A percentile compares a stretch with the other conserved stretches of the same genome.
phyloP scores from a whole-genome alignment of 139 green algal genomes.

The Chlorella sp. region DNA sequence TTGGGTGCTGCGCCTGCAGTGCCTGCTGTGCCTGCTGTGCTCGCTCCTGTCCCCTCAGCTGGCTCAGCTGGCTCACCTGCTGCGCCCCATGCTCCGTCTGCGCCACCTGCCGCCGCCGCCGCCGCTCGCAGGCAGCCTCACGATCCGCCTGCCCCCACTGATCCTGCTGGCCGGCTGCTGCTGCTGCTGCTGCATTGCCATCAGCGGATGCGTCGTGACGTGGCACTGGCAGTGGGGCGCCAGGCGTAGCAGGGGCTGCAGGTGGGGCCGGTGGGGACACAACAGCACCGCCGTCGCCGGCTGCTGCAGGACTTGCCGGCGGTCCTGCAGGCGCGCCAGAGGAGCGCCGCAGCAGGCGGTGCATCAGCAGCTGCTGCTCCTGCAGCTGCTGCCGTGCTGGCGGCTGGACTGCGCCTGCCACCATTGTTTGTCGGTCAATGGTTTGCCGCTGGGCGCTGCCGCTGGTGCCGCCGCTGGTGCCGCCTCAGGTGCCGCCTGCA shows the following conservation, averaged over 20 bases:
- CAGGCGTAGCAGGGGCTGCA: background rate
- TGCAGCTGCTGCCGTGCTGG: background rate
- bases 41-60: too few relatives aligned
- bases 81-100: background rate
- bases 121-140: background rate
- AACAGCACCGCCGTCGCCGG: background rate
- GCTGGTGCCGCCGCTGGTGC: too few relatives aligned
- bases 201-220: background rate
- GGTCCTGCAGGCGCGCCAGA: background rate
- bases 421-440: background rate
- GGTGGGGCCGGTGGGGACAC: too few relatives aligned
- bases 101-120: background rate
- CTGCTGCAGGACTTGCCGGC: background rate
- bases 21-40: background rate
- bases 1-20: background rate
- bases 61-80: too few relatives aligned
- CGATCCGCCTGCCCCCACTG: background rate
- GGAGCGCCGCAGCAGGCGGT: background rate
- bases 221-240: background rate
- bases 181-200: background rate
- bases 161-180: background rate
- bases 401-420: too few relatives aligned
- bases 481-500: background rate
- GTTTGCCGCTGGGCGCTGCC: background rate
- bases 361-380: background rate